Conservation (phyloP, 2,329 filamentous ascomycete species). For the Cordyceps javanica region DNA sequence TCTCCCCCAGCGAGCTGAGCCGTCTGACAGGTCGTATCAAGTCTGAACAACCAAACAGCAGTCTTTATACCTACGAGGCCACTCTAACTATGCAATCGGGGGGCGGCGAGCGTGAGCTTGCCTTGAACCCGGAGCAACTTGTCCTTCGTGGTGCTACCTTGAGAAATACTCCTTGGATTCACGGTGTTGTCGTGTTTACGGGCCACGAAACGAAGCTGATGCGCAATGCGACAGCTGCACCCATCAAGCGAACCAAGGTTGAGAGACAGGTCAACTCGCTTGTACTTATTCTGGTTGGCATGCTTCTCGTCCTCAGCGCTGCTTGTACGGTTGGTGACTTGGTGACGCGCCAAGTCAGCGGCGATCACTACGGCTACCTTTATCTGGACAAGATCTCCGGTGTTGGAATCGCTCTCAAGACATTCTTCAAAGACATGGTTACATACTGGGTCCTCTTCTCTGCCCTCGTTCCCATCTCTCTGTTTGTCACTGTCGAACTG, state of each 20-base stretch:
- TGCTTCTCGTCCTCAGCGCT: conserved; percentile 77
- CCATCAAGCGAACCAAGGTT: conserved; percentile 95
- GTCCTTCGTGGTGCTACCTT: conserved; percentile 88
- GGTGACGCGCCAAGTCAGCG: conserved; percentile 62
- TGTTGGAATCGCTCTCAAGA: conserved; percentile 52
- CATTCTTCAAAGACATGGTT: conserved; percentile 90
- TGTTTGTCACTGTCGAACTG: conserved; percentile 95
- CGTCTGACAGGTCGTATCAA: conserved; percentile 79
- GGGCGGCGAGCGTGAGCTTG: conserved; percentile 86
- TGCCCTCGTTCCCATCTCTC: conserved; percentile 90
- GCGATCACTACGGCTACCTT: conserved; percentile 64
- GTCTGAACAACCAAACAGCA: conserved; percentile 97
- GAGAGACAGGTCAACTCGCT: conserved; percentile 91
- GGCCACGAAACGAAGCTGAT: conserved; percentile 98
- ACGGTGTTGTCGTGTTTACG: conserved; percentile 86
- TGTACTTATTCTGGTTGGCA: conserved; percentile 81
- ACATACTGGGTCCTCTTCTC: conserved; percentile 99
- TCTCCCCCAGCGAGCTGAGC: conserved; percentile 80
- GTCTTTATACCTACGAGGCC: conserved; percentile 95
- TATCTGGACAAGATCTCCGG: conserved; percentile 55
- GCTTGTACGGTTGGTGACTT: conserved; percentile 90
- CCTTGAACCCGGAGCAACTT: conserved; percentile 86
- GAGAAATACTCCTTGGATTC: conserved; percentile 94
- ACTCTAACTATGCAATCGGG: conserved; percentile 87
- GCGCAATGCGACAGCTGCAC: conserved; percentile 94